Conservation (phyloP, 2,329 filamentous ascomycete species). For the Cladosporium colombiae region DNA sequence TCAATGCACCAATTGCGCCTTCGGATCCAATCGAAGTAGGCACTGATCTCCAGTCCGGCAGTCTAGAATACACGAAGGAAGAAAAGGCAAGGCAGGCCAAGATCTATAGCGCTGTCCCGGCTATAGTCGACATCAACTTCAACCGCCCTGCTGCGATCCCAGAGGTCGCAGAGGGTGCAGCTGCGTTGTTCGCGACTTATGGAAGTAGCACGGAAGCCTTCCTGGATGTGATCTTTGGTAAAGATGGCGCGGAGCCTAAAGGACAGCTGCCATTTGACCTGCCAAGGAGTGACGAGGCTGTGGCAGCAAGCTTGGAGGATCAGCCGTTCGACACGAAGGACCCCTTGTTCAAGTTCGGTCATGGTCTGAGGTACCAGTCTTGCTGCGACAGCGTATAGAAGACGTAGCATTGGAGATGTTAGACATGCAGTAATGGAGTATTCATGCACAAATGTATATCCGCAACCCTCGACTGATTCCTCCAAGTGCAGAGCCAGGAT, state of each 20-base stretch:
- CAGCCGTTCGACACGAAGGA: constrained; percentile 42
- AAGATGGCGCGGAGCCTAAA: constrained; percentile 40
- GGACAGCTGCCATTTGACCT: constrained; percentile 53
- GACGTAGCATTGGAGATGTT: too few species aligned
- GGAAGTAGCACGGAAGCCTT: constrained; percentile 46
- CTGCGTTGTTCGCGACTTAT: constrained; percentile 45
- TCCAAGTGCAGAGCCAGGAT: too few species aligned
- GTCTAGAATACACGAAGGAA: constrained; percentile 44
- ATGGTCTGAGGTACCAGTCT: constrained; percentile 37
- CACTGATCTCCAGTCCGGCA: constrained; percentile 47
- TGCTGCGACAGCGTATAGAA: neutral
- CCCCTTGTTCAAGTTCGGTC: constrained; percentile 39
- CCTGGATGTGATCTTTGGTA: constrained; percentile 46
- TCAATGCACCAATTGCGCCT: constrained; percentile 44
- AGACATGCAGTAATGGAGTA: too few species aligned
- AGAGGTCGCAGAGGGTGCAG: constrained; percentile 42
- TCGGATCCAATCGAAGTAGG: constrained; percentile 41
- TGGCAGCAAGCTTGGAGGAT: constrained; percentile 39
- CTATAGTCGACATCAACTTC: constrained; percentile 49
- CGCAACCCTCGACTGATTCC: too few species aligned
- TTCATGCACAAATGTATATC: too few species aligned
- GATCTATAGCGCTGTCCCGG: constrained; percentile 43
- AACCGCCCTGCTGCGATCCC: constrained; percentile 48
- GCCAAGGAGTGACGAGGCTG: constrained; percentile 48
- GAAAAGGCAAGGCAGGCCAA: constrained; percentile 42